Evolutionary conservation across 768 basidiomycete species (phyloP).

Genomic region (Boletus vermiculosoides): DNA sequence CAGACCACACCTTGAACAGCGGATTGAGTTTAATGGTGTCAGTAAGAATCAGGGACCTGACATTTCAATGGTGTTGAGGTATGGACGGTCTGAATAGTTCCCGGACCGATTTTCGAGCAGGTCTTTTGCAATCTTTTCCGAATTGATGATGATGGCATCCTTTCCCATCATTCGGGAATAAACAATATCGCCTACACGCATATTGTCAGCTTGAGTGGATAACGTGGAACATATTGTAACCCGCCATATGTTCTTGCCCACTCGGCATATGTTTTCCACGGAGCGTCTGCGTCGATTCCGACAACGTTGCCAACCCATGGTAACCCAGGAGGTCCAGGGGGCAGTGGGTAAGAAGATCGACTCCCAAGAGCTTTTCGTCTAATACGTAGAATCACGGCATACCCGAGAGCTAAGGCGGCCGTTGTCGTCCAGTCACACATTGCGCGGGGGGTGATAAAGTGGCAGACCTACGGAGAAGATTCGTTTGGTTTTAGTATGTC

Average conservation of each 20-base stretch:
- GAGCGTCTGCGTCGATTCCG: too few relatives aligned
- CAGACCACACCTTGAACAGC: too few relatives aligned
- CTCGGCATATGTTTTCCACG: too few relatives aligned
- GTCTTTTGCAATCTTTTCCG: too few relatives aligned
- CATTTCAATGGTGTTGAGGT: not conserved
- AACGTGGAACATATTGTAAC: too few relatives aligned
- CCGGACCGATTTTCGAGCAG: constrained; percentile 2
- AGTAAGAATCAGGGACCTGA: not conserved
- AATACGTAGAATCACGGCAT: not conserved
- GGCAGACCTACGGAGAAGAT: not conserved
- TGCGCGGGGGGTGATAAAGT: not conserved
- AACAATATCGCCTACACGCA: not conserved
- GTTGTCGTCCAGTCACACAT: constrained; percentile 1
- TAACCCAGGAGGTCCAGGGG: constrained; percentile 5
- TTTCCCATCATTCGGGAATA: not conserved
- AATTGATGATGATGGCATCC: not conserved
- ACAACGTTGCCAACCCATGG: too few relatives aligned
- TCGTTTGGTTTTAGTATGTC: not conserved
- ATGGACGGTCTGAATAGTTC: constrained; percentile 10
- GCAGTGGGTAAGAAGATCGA: not conserved
- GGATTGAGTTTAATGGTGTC: not conserved
- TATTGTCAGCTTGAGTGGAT: too few relatives aligned
- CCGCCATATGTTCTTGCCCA: too few relatives aligned
- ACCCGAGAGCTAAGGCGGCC: not conserved
- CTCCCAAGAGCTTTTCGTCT: not conserved